Evolutionary conservation across 805 yeast genomes (phyloP).

Genomic region (Ogataea populi-albae): DNA sequence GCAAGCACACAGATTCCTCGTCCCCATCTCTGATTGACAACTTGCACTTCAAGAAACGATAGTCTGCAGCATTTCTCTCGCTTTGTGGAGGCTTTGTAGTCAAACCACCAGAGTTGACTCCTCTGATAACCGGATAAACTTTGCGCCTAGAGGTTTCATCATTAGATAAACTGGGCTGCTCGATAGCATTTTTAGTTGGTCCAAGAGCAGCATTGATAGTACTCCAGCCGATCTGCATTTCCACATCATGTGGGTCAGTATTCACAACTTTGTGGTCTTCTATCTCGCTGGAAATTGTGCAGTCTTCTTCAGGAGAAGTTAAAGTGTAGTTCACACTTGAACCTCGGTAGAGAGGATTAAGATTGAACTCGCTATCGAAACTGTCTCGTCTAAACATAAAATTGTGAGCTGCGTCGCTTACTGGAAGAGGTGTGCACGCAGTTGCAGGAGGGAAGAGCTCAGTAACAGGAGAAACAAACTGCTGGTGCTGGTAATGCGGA

Average conservation of each 20-base stretch:
- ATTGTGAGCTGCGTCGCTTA: constrained; percentile 8
- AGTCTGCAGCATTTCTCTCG: constrained; percentile 23
- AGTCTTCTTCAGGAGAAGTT: constrained; percentile 4
- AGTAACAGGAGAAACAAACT: not conserved
- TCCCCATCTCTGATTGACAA: constrained; percentile 44
- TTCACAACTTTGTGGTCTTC: constrained; percentile 1
- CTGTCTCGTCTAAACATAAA: constrained; percentile 21
- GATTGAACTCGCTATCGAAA: constrained; percentile 22
- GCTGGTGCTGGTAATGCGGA: constrained; percentile 2
- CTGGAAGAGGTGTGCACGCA: constrained; percentile 32
- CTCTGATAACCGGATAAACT: constrained; percentile 48
- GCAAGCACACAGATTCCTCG: constrained; percentile 48
- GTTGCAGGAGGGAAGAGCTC: constrained; percentile 30
- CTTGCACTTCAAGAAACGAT: constrained; percentile 44
- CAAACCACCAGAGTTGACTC: constrained; percentile 57
- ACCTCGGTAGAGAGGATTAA: constrained; percentile 10
- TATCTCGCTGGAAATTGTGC: constrained; percentile 2
- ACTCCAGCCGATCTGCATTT: not conserved
- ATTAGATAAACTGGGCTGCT: constrained; percentile 3
- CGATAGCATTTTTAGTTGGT: not conserved
- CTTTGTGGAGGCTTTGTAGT: constrained; percentile 53
- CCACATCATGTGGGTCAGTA: too few relatives aligned
- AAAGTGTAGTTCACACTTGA: constrained; percentile 1
- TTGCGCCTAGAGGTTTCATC: constrained; percentile 5
- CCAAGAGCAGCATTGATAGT: not conserved